Percentiles rank a stretch among this genome's conserved stretches.
phyloP scores from a whole-genome alignment of 2,329 filamentous ascomycete species.

The Ascochyta rabiei region DNA sequence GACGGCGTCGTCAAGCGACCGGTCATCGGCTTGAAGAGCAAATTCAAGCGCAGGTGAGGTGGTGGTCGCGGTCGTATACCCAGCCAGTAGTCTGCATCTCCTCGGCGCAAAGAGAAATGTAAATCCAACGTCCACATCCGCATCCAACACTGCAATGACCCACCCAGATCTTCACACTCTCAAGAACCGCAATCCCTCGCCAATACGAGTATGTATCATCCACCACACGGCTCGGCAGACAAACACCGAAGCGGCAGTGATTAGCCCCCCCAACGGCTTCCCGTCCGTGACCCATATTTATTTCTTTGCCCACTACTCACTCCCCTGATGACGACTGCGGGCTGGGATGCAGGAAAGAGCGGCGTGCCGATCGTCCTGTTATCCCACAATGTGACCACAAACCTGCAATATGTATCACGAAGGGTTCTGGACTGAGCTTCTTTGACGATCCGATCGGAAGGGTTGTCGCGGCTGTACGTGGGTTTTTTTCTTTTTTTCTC shows the following conservation, averaged over 20 bases:
- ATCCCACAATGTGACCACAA: neutral
- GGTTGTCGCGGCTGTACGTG: neutral
- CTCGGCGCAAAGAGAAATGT: no score
- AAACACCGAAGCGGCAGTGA: constrained; percentile 1
- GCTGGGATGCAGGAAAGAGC: constrained; percentile 2
- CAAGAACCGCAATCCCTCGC: no score
- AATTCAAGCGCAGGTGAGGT: constrained; percentile 26
- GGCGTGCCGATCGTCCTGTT: neutral
- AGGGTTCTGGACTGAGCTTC: neutral
- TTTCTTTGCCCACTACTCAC: neutral
- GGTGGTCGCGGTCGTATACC: no score
- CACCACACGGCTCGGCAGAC: neutral
- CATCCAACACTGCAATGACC: no score
- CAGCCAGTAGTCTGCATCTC: no score
- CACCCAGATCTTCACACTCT: no score
- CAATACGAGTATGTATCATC: no score
- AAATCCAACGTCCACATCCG: no score
- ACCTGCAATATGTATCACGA: neutral
- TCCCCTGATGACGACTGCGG: constrained; percentile 9
- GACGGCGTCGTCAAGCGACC: constrained; percentile 52
- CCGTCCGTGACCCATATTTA: neutral
- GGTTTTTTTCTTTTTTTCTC: no score
- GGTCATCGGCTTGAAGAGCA: constrained; percentile 35
- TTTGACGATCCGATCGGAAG: neutral
- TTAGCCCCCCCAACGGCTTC: neutral